Evolutionary conservation across 805 yeast species (phyloP).

Genomic region (Nakazawaea ishiwadae): DNA sequence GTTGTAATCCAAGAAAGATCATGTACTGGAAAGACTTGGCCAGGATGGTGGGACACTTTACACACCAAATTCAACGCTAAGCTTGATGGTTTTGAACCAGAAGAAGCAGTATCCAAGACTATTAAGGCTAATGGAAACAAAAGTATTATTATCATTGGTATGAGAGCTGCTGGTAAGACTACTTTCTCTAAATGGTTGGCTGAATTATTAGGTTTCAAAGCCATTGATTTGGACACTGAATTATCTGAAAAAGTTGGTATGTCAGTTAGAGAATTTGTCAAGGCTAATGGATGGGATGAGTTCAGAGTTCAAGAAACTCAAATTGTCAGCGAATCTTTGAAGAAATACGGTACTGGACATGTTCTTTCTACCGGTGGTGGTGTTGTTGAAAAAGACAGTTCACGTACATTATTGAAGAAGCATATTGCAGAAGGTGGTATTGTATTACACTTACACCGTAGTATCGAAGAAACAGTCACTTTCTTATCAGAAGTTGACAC

Average conservation of each 20-base stretch:
- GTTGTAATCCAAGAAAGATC: slow-evolving; percentile 80
- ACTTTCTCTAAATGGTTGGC: slow-evolving; percentile 82
- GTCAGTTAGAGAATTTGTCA: slow-evolving; percentile 58
- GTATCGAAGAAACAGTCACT: slow-evolving; percentile 70
- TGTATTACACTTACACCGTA: slow-evolving; percentile 88
- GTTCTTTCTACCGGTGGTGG: slow-evolving; percentile 97
- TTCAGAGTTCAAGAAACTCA: slow-evolving; percentile 68
- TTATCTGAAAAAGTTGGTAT: slow-evolving; percentile 51
- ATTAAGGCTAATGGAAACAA: slow-evolving; percentile 35
- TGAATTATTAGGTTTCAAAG: slow-evolving; percentile 55
- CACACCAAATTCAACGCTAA: slow-evolving; percentile 60
- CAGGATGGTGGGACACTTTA: slow-evolving; percentile 98
- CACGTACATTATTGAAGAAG: slow-evolving; percentile 57
- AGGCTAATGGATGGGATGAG: slow-evolving; percentile 76
- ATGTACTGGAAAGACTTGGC: slow-evolving; percentile 98
- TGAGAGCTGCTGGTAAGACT: slow-evolving; percentile 97
- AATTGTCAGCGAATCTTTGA: slow-evolving; percentile 47
- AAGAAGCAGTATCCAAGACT: slow-evolving; percentile 18
- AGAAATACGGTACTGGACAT: slow-evolving; percentile 38
- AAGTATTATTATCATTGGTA: slow-evolving; percentile 81
- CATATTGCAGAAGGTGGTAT: slow-evolving; percentile 61
- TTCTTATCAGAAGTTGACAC: slow-evolving; percentile 71
- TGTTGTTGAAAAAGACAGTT: slow-evolving; percentile 69
- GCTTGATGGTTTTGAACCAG: slow-evolving; percentile 69
- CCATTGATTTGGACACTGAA: slow-evolving; percentile 71